Base-by-base conservation (phyloP, 169 alveolate genomes). In the Eimeria zaria region DNA sequence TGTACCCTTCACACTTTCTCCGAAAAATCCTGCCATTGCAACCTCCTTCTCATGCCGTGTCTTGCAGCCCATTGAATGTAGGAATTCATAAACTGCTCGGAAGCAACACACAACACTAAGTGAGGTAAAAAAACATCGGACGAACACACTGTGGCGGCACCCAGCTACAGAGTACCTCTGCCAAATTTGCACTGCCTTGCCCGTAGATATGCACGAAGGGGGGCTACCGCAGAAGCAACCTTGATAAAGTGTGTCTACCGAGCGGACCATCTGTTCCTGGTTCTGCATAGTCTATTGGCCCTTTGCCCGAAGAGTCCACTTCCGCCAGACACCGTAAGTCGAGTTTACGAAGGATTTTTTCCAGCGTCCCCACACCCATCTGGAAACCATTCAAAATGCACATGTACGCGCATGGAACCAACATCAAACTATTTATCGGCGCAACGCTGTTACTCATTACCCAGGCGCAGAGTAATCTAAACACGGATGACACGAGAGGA, bases 41-140 rank as follows among this genome's bases (percentile, higher is more conserved):
- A 90, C 96, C 69, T 94, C 96, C 7, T 73, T 88, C 69, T 81
- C 96, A 39, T 55, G 87, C 20, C 88, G 73, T 11, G 96, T 94
- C 95, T 84, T 67, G 88, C 96, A 94, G 1, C 96, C 96, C 87
- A 94, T 48, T 7, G 96, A 94, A 64, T 94, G 96, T 18, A 94
- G 89, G 24, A 94, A 83, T 62, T 94, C 93, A 51, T 94, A 94
- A 9, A 33, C 96, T 94, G 96, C 80, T 27, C 78, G 5, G 36
- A n/a, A 87, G 48, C 62, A 44, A 39, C 67, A 87, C 67, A 87
- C 81, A 87, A n/a, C 36, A 1, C 27, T 20, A 27, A 30, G 36
- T 30, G 33, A 83, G 3, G 20, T 18, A 48, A 36, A 24, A 51
- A 12, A 9, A 14, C 69, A 20, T 83, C 58, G 39, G n/a, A 33